These are phyloP conservation scores for Dictyostelium capitatum DNA, from an alignment of 78 protist species.

Conservation along the genomic window DNA sequence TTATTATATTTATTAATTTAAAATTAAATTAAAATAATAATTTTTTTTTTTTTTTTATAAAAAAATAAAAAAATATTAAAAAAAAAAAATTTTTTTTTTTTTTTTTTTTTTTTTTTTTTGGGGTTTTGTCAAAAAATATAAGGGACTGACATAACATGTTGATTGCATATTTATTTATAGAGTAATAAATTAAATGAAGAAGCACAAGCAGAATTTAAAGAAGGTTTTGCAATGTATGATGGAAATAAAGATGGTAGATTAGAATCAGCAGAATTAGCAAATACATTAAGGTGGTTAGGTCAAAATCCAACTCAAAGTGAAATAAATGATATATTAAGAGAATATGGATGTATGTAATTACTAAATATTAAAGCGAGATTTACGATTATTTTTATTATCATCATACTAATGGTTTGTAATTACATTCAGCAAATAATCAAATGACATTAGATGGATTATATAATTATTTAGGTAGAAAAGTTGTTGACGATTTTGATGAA, in stretches of 20 bases:
- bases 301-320: constrained; percentile 66
- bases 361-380: too few species aligned
- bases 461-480: constrained; percentile 72
- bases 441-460: constrained; percentile 61
- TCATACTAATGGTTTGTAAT: background rate
- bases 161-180: background rate
- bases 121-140: too few species aligned
- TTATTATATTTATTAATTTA: too few species aligned
- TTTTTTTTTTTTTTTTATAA: background rate
- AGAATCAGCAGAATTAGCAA: constrained; percentile 57
- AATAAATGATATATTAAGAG: constrained; percentile 53
- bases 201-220: constrained; percentile 80
- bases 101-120: too few species aligned
- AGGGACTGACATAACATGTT: too few species aligned
- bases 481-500: constrained; percentile 81
- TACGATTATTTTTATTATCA: too few species aligned
- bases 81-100: too few species aligned
- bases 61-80: background rate
- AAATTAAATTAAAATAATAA: too few species aligned
- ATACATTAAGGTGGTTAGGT: constrained; percentile 57
- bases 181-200: constrained; percentile 63
- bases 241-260: constrained; percentile 76
- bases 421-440: constrained; percentile 11
- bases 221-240: constrained; percentile 61
- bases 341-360: constrained; percentile 62